These are phyloP conservation scores for Mycena indigotica DNA, from an alignment of 768 basidiomycete species.

Conservation along the genomic window DNA sequence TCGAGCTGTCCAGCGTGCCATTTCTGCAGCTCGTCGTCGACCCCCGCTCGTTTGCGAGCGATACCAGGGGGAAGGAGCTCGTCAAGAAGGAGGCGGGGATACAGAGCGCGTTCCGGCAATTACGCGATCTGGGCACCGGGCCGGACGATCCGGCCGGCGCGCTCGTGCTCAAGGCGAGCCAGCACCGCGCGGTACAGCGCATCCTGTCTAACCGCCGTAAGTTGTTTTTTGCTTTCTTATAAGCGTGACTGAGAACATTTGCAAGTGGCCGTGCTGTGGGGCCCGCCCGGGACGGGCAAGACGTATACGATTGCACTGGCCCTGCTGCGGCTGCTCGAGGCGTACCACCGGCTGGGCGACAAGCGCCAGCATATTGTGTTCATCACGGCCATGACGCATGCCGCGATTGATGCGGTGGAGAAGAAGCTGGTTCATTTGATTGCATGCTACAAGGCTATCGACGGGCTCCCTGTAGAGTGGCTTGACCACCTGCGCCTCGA, in stretches of 20 bases:
- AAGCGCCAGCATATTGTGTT: constrained; percentile 42
- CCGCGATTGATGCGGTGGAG: constrained; percentile 52
- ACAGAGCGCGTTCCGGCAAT: constrained; percentile 43
- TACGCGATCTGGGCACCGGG: constrained; percentile 36
- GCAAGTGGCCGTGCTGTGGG: constrained; percentile 49
- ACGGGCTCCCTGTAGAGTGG: constrained; percentile 42
- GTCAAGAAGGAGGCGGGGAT: constrained; percentile 40
- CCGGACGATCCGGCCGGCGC: constrained; percentile 35
- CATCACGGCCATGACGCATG: constrained; percentile 55
- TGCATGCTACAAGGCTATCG: constrained; percentile 38
- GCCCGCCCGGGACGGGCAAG: constrained; percentile 58
- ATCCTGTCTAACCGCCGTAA: constrained; percentile 42
- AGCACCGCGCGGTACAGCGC: constrained; percentile 45
- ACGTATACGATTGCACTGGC: constrained; percentile 54
- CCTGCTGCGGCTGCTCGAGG: constrained; percentile 47
- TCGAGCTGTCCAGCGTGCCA: constrained; percentile 31
- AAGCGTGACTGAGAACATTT: background rate
- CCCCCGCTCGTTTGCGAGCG: constrained; percentile 41
- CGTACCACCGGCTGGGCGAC: constrained; percentile 35
- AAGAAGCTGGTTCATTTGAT: constrained; percentile 43
- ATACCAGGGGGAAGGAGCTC: constrained; percentile 28
- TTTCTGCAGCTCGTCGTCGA: constrained; percentile 48
- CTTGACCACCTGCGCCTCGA: constrained; percentile 44
- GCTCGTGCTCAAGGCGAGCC: constrained; percentile 48
- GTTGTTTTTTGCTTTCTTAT: background rate